A percentile compares a stretch with the other conserved stretches of the same genome.
phyloP scores from a whole-genome alignment of 1,284 basidiomycete species.

The Mycena sp. region DNA sequence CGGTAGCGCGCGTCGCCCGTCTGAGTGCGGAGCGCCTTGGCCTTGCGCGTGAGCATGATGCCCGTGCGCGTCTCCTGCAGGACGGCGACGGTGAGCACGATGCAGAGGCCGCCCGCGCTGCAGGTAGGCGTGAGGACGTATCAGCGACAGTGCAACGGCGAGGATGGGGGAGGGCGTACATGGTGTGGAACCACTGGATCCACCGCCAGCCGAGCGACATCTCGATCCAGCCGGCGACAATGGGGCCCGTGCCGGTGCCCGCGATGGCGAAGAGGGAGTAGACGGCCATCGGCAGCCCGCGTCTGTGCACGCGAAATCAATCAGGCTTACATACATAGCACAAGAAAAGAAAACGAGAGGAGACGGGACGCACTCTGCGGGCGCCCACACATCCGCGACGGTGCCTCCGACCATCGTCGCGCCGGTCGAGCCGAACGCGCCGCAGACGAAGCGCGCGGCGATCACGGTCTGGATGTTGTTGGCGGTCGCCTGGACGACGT shows the following conservation, averaged over 20 bases:
- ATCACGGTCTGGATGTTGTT: slow-evolving; percentile 78
- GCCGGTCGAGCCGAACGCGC: slow-evolving; percentile 71
- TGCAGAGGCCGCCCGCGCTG: slow-evolving; percentile 54
- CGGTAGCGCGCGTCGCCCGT: slow-evolving; percentile 71
- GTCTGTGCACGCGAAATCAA: slow-evolving; percentile 49
- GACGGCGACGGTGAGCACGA: slow-evolving; percentile 54
- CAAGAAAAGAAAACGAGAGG: not conserved
- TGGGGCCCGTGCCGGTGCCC: slow-evolving; percentile 71
- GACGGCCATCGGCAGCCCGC: slow-evolving; percentile 77
- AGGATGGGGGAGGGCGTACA: slow-evolving; percentile 48
- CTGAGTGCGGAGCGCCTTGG: slow-evolving; percentile 65
- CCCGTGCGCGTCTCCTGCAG: slow-evolving; percentile 71
- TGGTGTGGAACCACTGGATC: slow-evolving; percentile 85
- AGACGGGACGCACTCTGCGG: slow-evolving; percentile 58
- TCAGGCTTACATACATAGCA: slow-evolving; percentile 15
- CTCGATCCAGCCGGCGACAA: slow-evolving; percentile 76
- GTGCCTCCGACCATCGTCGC: slow-evolving; percentile 60
- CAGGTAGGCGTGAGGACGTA: slow-evolving; percentile 1
- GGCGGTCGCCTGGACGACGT: slow-evolving; percentile 68
- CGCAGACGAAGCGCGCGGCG: slow-evolving; percentile 72
- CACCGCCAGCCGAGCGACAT: slow-evolving; percentile 78
- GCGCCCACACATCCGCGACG: slow-evolving; percentile 66
- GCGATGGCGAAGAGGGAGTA: slow-evolving; percentile 67
- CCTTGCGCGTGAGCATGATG: slow-evolving; percentile 66
- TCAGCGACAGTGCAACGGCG: not conserved